Evolutionary conservation across 2,329 filamentous ascomycete genomes (phyloP), one percentile per base, ranked within the genome.

Genomic region (Lomentospora prolificans): DNA sequence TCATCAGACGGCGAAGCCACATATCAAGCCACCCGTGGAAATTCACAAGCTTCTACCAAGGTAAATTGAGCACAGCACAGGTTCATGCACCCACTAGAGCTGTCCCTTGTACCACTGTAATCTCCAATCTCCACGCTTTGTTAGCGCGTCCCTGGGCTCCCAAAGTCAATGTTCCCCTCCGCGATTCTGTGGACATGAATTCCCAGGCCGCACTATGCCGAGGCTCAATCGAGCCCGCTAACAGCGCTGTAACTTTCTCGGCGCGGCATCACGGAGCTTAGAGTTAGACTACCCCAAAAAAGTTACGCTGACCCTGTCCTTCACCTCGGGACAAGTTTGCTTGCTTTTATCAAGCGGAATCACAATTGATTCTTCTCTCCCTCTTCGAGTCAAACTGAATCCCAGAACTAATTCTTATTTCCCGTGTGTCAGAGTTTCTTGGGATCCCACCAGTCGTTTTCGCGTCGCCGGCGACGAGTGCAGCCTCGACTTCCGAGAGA

Each of bases 211-310:
- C 22, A 25, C 44, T 48, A 10, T 48, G 44, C 44, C 44, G 44
- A 48, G 44, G 44, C 44, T 48, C 44, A 22, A 48, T 22, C 22
- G 17, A 22, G 12, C 30, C 30, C 30, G 12, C 12, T 33, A 12
- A 12, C 44, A 22, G 44, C 17, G 24, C 44, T 48, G 17, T 10
- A 5, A 22, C 12, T 48, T n/a, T 48, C 22, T 48, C 44, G 44
- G 44, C 44, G 44, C 44, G 44, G 44, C 44, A 48, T 48, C 44
- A 22, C 44, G 44, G 44, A 48, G 44, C 44, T 48, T 48, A 10
- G 44, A 10, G 44, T 48, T 48, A 12, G 44, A 25, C 44, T 19
- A 22, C 17, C 44, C 30, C 30, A 7, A 22, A 48, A 41, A 9
- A 41, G 8, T 12, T 22, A 27, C 44, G 22, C 44, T 19, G 22